Evolutionary conservation across 768 basidiomycete genomes (phyloP).

Genomic region (Rhodotorula kratochvilovae): DNA sequence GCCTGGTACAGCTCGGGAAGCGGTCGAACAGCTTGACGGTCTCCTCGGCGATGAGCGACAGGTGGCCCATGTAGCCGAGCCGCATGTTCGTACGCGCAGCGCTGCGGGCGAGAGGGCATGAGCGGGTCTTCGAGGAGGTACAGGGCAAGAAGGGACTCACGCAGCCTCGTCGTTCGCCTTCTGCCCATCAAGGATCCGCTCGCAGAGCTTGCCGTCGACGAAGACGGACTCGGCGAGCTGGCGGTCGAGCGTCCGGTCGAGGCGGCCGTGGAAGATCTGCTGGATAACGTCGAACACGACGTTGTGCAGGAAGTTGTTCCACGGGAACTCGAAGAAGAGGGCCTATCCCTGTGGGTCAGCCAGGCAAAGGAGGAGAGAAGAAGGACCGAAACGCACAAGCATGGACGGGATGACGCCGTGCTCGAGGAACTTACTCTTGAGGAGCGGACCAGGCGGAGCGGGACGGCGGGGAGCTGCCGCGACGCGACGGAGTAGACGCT

Average conservation of each 20-base stretch:
- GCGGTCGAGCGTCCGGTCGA: constrained; percentile 76
- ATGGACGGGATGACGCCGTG: constrained; percentile 68
- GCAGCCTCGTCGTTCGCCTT: constrained; percentile 68
- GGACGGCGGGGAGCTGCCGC: constrained; percentile 8
- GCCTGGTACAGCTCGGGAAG: constrained; percentile 70
- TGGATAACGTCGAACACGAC: constrained; percentile 94
- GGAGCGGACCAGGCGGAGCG: constrained; percentile 60
- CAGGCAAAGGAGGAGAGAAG: background rate
- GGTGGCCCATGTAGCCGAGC: constrained; percentile 93
- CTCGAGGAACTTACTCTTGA: constrained; percentile 75
- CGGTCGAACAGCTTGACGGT: constrained; percentile 82
- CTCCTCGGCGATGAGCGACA: constrained; percentile 91
- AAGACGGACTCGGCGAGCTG: constrained; percentile 79
- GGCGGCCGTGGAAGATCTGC: constrained; percentile 83
- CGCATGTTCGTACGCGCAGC: constrained; percentile 46
- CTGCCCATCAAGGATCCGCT: constrained; percentile 82
- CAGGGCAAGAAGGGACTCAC: constrained; percentile 49
- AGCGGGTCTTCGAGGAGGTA: no score
- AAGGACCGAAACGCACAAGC: constrained; percentile 56
- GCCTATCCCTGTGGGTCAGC: constrained; percentile 55
- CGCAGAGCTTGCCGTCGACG: constrained; percentile 74
- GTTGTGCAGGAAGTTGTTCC: constrained; percentile 97
- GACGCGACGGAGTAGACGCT: constrained; percentile 24
- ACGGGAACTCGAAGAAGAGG: constrained; percentile 89
- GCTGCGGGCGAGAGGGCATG: background rate